Percentiles rank a stretch among this genome's conserved stretches.
Conservation (phyloP, 768 basidiomycete species). For the Cystobasidium ongulense region DNA sequence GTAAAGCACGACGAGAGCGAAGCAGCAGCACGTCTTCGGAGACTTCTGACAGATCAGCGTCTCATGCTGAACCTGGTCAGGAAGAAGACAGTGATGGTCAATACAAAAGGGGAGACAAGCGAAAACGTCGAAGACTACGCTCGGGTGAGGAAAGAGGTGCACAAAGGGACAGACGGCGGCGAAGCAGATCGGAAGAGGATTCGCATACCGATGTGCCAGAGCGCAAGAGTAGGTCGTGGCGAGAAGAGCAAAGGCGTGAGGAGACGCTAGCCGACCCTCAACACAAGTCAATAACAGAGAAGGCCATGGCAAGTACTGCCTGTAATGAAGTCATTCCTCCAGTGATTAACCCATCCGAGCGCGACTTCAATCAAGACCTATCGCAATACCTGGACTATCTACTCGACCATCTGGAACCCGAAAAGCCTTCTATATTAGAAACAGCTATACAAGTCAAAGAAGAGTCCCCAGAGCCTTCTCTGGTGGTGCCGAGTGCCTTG, state of each 20-base stretch:
- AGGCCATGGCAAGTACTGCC: too few species aligned
- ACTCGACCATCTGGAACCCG: neutral
- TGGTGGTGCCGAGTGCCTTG: neutral
- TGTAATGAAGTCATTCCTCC: neutral
- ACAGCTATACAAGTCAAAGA: neutral
- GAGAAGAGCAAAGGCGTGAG: too few species aligned
- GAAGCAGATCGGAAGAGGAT: neutral
- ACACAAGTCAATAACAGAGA: too few species aligned
- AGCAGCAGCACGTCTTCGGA: neutral
- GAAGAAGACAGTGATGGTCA: neutral
- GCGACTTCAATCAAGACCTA: neutral
- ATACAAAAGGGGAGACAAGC: neutral
- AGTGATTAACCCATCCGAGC: too few species aligned
- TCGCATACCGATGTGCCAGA: neutral
- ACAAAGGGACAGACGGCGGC: neutral
- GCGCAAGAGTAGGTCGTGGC: too few species aligned
- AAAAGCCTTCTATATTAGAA: neutral
- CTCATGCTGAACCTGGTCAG: neutral
- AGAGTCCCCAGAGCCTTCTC: neutral
- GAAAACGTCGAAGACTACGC: neutral
- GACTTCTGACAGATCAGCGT: neutral
- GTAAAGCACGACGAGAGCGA: neutral
- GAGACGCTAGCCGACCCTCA: too few species aligned
- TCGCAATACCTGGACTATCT: slow-evolving; percentile 5
- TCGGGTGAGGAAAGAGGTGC: neutral